Evolutionary conservation across 2,329 filamentous ascomycete species (phyloP), one percentile per base, ranked within the genome.

Genomic region (Calonectria honghensis): DNA sequence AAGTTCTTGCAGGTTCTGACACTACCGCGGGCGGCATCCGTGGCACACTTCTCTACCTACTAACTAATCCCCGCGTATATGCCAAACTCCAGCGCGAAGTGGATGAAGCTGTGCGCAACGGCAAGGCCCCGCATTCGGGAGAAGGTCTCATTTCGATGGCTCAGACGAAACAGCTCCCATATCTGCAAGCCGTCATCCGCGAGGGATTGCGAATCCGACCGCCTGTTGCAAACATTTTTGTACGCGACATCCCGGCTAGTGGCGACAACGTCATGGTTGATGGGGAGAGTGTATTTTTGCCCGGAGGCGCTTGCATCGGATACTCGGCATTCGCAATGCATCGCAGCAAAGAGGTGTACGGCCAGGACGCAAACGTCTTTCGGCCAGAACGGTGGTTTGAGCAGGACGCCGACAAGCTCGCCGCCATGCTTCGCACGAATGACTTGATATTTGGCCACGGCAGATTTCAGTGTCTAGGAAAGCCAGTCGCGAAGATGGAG

Each of bases 161-260:
- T 2, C 84, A 88, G 76, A 84, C 84, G 0, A 82, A 83, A 20
- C 76, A 78, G 4, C 82, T 90, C 9, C 85, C 85, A 0, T 91
- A 89, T 73, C 83, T 91, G 10, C 86, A 88, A 74, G 89, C 89
- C 0, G 86, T 87, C 6, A 85, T 91, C 50, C 86, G 86, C 65
- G 89, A 91, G 76, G 86, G 85, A 0, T 80, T 90, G 24, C 84
- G 89, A 0, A 83, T 90, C 29, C 86, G 84, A 74, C 86, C 88
- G 2, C 88, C 88, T 0, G 84, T 87, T 0, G 83, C 84, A 2
- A 85, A 85, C 0, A 79, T 85, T 16, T 81, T 86, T 54, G 2
- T 86, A 84, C 73, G 82, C 74, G 77, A 81, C 5, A 81, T 81
- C 2, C 81, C 82, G 0, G 61, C 75, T 0, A 76, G 73, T 1